These are phyloP conservation scores for Acrocalymma vagum DNA, from an alignment of 2,329 filamentous ascomycete genomes.

Conservation along the genomic window DNA sequence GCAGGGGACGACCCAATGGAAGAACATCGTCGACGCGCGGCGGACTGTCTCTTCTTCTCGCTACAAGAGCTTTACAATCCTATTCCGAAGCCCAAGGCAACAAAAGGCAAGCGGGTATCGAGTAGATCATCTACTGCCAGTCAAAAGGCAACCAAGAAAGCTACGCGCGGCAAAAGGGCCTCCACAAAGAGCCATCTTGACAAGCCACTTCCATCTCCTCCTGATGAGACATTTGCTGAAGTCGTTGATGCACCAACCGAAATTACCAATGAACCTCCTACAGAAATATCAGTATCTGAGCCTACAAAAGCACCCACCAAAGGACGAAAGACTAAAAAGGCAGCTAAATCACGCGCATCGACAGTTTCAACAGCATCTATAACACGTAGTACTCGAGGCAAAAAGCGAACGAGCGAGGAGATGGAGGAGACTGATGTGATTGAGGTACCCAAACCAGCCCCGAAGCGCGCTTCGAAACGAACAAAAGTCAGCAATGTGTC, in stretches of 20 bases:
- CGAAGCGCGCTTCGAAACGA: constrained; percentile 9
- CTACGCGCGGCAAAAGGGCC: constrained; percentile 15
- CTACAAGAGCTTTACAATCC: constrained; percentile 66
- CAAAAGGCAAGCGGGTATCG: constrained; percentile 39
- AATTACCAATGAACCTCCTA: not conserved
- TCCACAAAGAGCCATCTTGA: constrained; percentile 3
- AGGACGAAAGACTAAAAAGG: not conserved
- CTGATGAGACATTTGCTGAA: constrained; percentile 11
- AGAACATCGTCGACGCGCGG: constrained; percentile 82
- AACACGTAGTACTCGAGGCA: constrained; percentile 18
- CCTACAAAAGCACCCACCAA: not conserved
- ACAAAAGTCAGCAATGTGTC: constrained; percentile 20
- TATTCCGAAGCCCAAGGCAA: constrained; percentile 25
- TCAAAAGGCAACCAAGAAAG: constrained; percentile 21
- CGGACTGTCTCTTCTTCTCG: constrained; percentile 83
- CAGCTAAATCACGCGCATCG: constrained; percentile 9
- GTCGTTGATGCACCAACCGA: not conserved
- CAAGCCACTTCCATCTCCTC: constrained; percentile 12
- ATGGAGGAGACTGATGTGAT: constrained; percentile 14
- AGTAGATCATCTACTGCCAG: constrained; percentile 29
- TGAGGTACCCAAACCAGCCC: constrained; percentile 2
- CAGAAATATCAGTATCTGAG: not conserved
- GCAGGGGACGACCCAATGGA: constrained; percentile 89
- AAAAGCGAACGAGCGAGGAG: constrained; percentile 27
- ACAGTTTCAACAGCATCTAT: constrained; percentile 10